These are phyloP conservation scores for Silene conica DNA, from an alignment of 148 eudicot species.

Conservation along the genomic window DNA sequence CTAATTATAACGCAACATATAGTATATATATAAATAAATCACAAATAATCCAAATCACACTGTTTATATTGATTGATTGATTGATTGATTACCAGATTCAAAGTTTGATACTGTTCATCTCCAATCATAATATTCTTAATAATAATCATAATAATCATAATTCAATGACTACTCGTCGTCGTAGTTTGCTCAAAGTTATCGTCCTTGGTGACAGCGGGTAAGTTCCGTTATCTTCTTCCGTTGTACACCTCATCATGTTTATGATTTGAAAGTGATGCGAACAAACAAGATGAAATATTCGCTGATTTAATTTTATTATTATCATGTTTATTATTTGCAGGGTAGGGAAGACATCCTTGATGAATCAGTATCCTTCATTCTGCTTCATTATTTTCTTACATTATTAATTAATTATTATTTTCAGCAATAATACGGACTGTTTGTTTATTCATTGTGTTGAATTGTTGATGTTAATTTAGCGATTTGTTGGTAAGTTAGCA, in stretches of 20 bases:
- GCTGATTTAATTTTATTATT: no score
- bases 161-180: conserved; percentile 52
- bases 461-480: neutral
- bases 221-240: conserved; percentile 11
- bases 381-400: neutral
- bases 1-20: no score
- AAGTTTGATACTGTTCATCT: neutral
- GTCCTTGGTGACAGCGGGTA: conserved; percentile 77
- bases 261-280: no score
- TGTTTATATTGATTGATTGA: no score
- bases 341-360: conserved; percentile 76
- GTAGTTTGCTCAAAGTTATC: conserved; percentile 66
- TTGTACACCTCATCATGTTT: no score
- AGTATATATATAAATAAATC: no score
- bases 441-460: no score
- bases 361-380: conserved; percentile 72
- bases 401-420: no score
- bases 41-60: no score
- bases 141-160: neutral
- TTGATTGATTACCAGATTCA: neutral
- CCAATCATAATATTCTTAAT: neutral
- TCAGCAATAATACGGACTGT: no score
- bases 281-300: no score
- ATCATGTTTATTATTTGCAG: conserved; percentile 29
- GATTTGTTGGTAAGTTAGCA: no score